Base-by-base conservation (phyloP, 1,284 basidiomycete genomes). In the Porogramme epimiltina region DNA sequence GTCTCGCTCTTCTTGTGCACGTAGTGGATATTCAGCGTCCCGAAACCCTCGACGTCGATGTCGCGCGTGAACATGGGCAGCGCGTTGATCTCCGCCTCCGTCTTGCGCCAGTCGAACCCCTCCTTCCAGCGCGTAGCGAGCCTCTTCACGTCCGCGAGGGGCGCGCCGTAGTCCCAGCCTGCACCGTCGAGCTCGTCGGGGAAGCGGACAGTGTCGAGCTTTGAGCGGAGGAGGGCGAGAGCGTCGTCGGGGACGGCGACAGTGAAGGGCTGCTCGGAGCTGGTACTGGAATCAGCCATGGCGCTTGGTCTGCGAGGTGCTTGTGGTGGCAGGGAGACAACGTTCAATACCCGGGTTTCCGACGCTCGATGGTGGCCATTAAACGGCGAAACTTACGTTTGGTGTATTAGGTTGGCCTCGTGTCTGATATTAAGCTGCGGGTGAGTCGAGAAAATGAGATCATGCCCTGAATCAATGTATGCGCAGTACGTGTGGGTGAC, bases 171-270 rank as follows among this genome's bases (percentile, higher is more conserved):
- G 36, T 62, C 65, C 71, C 73, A 73, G 0, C 58, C 63, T 0
- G 64, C 67, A 3, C 64, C 62, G 10, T 73, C 69, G 33, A 78
- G 60, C 47, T 79, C 76, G 51, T 79, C 71, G 0, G 76, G 76
- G 22, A 78, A 64, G 1, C 62, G 66, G 3, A 33, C 47, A 11
- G 52, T 26, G 9, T 52, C 51, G 4, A 60, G 55, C 45, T 56
- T 56, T 23, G 51, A 39, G 23, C 38, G 49, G 1, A 62, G 48
- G 15, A 48, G 19, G 3, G 54, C 52, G 19, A 62, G 25, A 5
- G 54, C 61, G 0, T 39, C 41, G 15, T 60, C 56, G 2, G 56
- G 39, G 18, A 62, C 42, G 13, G 53, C 28, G 22, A 60, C 15
- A 10, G 11, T 53, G 51, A 62, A 62, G n/a, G 52, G 58, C 37